Base-by-base conservation (phyloP, 805 yeast genomes). In the Yamadazyma phyllophila region DNA sequence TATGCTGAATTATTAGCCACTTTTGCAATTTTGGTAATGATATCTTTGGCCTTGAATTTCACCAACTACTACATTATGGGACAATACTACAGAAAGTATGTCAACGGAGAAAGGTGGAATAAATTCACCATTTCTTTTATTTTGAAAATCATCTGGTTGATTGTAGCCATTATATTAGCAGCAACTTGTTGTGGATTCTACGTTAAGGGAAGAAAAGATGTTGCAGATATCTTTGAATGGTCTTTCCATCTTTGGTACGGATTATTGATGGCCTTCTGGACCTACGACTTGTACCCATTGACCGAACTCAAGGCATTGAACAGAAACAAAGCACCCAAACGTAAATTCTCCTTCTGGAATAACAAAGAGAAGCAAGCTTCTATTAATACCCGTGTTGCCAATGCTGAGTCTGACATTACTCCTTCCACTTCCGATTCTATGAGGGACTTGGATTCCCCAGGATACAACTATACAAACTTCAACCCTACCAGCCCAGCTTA, bases 1-100 rank as follows among this genome's bases (percentile, higher is more conserved):
- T 60, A 60, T 32, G 64, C 62, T 11, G 51, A 52, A 9, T 43
- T 58, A 26, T 49, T 60, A 29, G 64, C 61, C 9, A 51, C 55
- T 5, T 60, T 60, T 47, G 63, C 58, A 6, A 49, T 60, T n/a
- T 50, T 60, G 32, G 53, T 60, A 2, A 53, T 60, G 58, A 41
- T 58, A 2, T 58, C 63, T 3, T 52, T 60, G 33, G 57, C 59
- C 2, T 51, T 60, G 34, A 60, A 60, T 50, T 60, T 60, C 45
- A 52, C 56, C 44, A 60, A 60, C 41, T 60, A 60, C 42, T 60
- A 59, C 47, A 59, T 60, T 43, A 59, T 60, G 65, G 65, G 65
- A 15, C 61, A 58, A 42, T 60, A 59, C 47, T 59, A 58, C 47
- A 49, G 49, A n/a, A 56, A 57, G 41, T 60, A 58, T 40, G 65